These are phyloP conservation scores for Aureobasidium sp. DNA, from an alignment of 2,329 filamentous ascomycete species.

Conservation along the genomic window DNA sequence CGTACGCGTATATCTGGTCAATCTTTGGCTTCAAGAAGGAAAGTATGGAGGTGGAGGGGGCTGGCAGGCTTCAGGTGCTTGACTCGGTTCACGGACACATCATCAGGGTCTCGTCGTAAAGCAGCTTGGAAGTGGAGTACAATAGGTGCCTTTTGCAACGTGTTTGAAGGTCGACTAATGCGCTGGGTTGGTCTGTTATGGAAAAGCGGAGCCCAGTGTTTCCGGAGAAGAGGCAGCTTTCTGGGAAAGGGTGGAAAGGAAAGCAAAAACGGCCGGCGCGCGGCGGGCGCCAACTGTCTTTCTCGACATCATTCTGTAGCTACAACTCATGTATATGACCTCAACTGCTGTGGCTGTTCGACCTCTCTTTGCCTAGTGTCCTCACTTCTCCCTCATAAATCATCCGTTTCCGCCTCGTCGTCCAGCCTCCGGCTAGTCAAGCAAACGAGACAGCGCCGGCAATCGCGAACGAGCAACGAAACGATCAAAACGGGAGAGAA, in stretches of 20 bases:
- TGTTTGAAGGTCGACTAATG: not conserved
- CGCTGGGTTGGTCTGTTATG: not conserved
- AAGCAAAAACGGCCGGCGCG: slow-evolving; percentile 10
- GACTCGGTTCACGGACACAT: not conserved
- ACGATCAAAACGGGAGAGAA: slow-evolving; percentile 7
- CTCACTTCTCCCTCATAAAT: not conserved
- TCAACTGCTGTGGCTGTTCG: slow-evolving; percentile 9
- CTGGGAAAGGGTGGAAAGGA: not conserved
- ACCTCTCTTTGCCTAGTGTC: not conserved
- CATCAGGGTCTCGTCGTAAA: slow-evolving; percentile 4
- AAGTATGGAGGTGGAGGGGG: not conserved
- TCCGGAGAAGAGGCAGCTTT: slow-evolving; percentile 6
- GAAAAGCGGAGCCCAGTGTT: slow-evolving; percentile 6
- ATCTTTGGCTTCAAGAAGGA: not conserved
- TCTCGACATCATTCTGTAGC: slow-evolving; percentile 10
- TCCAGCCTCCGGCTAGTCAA: slow-evolving; percentile 3
- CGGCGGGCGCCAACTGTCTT: slow-evolving; percentile 8
- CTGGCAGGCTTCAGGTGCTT: not conserved
- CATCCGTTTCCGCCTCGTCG: not conserved
- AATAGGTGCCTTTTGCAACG: slow-evolving; percentile 2
- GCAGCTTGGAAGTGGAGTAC: slow-evolving; percentile 1
- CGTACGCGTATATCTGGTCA: not conserved
- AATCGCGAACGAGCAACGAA: slow-evolving; percentile 7
- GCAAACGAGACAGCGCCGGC: slow-evolving; percentile 4
- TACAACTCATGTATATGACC: slow-evolving; percentile 9